Evolutionary conservation across 345 rosid genomes (phyloP).

Genomic region (Murraya koenigii): DNA sequence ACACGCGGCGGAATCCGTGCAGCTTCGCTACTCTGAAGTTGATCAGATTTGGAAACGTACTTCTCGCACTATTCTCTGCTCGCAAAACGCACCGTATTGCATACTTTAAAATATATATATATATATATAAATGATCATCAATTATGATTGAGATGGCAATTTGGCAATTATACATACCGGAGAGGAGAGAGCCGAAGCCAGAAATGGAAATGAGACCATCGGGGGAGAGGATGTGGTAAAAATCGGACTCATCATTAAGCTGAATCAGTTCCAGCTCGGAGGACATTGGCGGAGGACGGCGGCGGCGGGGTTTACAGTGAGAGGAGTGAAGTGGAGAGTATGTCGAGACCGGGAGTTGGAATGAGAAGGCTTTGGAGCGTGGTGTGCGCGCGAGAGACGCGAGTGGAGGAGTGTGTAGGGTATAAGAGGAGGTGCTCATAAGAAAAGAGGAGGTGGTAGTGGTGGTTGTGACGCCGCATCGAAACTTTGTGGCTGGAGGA

Average conservation of each 20-base stretch:
- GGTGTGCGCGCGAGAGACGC: neutral
- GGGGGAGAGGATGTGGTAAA: conserved; percentile 47
- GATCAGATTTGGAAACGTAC: conserved; percentile 77
- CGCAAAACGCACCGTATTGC: neutral
- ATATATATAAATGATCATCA: neutral
- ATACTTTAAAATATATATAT: conserved; percentile 5
- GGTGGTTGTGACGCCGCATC: neutral
- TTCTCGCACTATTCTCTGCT: conserved; percentile 81
- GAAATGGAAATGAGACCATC: conserved; percentile 73
- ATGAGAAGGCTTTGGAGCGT: conserved; percentile 11
- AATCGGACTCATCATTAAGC: conserved; percentile 59
- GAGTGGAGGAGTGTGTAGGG: neutral
- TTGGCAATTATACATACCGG: conserved; percentile 40
- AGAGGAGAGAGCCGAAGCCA: conserved; percentile 97
- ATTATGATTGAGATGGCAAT: neutral
- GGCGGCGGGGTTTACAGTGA: conserved; percentile 20
- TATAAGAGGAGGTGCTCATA: neutral
- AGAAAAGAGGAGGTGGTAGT: neutral
- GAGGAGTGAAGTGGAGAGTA: neutral
- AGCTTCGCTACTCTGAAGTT: conserved; percentile 79
- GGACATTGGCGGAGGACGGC: conserved; percentile 18
- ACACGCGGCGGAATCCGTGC: conserved; percentile 77
- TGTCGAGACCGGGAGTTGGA: neutral
- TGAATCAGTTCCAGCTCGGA: conserved; percentile 29
- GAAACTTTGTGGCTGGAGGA: neutral